These are phyloP conservation scores for Neophaeococcomyces mojaviensis DNA, from an alignment of 2,329 filamentous ascomycete genomes.

Conservation along the genomic window DNA sequence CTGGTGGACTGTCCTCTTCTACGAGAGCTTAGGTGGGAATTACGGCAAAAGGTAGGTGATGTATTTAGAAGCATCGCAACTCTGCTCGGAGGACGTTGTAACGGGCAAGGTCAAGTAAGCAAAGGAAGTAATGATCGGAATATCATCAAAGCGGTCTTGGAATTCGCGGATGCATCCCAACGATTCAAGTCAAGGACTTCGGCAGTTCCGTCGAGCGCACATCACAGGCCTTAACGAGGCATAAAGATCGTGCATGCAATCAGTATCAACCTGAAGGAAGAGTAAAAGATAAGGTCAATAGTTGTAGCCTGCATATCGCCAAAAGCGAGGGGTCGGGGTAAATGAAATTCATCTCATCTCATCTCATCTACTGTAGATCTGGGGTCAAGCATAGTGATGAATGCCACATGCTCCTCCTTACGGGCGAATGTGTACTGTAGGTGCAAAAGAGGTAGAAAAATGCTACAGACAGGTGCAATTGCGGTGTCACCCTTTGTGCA, in stretches of 20 bases:
- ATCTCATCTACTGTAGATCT: no score
- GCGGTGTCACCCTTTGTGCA: no score
- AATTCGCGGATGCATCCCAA: constrained; percentile 14
- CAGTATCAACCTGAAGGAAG: not conserved
- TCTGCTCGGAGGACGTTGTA: constrained; percentile 23
- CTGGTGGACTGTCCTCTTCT: constrained; percentile 23
- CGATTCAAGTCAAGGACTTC: constrained; percentile 12
- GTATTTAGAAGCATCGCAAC: constrained; percentile 20
- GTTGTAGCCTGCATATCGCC: constrained; percentile 3
- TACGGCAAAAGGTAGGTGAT: constrained; percentile 18
- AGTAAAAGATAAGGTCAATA: not conserved
- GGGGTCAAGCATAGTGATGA: no score
- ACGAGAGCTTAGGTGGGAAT: not conserved
- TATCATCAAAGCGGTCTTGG: constrained; percentile 10
- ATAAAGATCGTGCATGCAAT: constrained; percentile 11
- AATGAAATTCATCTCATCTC: not conserved
- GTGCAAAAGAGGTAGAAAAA: no score
- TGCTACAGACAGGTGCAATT: no score
- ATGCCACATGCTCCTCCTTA: no score
- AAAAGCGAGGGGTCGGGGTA: not conserved
- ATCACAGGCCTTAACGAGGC: constrained; percentile 7
- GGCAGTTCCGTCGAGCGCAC: constrained; percentile 4
- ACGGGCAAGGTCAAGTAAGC: constrained; percentile 13
- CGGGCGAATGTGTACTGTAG: no score
- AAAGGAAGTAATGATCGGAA: constrained; percentile 7